Percentiles rank a stretch among this genome's conserved stretches.
These are phyloP conservation scores for Thuja plicata DNA, from an alignment of 83 land plant genomes.

Conservation along the genomic window DNA sequence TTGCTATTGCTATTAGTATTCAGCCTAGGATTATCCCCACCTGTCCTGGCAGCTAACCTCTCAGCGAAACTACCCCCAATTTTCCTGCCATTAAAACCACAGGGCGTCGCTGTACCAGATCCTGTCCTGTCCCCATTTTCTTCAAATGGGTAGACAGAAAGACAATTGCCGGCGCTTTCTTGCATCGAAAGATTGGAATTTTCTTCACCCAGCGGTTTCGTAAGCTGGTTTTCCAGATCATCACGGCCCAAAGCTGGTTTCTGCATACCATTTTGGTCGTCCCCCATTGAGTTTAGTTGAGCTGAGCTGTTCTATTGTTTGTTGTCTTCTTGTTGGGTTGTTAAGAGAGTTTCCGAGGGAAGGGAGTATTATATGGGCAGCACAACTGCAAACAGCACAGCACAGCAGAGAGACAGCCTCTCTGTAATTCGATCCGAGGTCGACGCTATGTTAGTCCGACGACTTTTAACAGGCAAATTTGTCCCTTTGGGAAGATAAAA, in stretches of 20 bases:
- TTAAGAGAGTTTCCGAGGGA: neutral
- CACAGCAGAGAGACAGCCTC: neutral
- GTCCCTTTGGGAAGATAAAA: neutral
- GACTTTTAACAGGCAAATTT: neutral
- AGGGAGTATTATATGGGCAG: neutral
- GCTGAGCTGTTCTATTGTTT: neutral
- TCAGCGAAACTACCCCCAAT: constrained; percentile 1
- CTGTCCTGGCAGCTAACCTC: constrained; percentile 6
- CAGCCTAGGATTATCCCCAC: constrained; percentile 5
- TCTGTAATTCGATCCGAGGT: neutral
- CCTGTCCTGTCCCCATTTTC: neutral
- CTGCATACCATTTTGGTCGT: neutral
- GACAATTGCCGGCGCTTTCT: neutral
- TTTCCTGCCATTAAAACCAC: neutral
- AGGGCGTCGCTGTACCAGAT: neutral
- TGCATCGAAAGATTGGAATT: neutral
- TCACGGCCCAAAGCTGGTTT: neutral
- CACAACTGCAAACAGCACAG: neutral
- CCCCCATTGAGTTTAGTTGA: neutral
- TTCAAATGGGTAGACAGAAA: neutral
- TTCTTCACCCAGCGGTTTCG: neutral
- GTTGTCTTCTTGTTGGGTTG: neutral
- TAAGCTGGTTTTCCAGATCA: neutral
- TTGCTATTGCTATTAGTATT: constrained; percentile 19
- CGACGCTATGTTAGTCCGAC: neutral